A percentile compares a stretch with the other conserved stretches of the same genome.
phyloP scores from a whole-genome alignment of 2,329 filamentous ascomycete species.

The Neospermospora avenae region DNA sequence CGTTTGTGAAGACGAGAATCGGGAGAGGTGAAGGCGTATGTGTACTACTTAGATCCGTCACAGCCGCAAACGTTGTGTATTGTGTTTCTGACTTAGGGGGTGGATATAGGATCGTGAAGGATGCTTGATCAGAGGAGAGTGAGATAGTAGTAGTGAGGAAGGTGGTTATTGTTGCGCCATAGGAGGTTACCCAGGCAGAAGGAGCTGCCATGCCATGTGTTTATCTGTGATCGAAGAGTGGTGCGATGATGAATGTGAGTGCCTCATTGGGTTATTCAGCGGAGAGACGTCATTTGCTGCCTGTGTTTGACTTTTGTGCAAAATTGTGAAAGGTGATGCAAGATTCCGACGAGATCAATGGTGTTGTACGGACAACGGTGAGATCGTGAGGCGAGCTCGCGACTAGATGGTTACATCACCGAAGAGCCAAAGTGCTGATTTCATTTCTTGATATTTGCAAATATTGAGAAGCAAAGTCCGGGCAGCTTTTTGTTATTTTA shows the following conservation, averaged over 20 bases:
- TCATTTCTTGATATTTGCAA: too few species aligned
- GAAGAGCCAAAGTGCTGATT: too few species aligned
- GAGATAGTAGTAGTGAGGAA: conserved; percentile 18
- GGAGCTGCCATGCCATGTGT: background rate
- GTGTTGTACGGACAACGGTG: background rate
- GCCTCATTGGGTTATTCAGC: background rate
- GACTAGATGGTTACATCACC: too few species aligned
- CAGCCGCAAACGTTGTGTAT: conserved; percentile 5
- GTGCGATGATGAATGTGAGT: background rate
- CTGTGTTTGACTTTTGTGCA: background rate
- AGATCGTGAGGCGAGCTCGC: background rate
- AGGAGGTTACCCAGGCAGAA: background rate
- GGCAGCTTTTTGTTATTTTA: too few species aligned
- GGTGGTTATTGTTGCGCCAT: conserved; percentile 14
- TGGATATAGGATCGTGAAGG: conserved; percentile 14
- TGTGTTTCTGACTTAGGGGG: background rate
- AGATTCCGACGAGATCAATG: background rate
- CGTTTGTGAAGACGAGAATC: conserved; percentile 18
- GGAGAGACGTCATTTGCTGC: background rate
- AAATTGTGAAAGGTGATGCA: background rate
- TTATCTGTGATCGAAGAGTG: background rate
- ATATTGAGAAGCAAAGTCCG: too few species aligned
- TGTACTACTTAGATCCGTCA: background rate
- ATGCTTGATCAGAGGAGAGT: background rate
- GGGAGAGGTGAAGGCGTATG: background rate